Conservation (phyloP, 805 yeast species). For the Yamadazyma phyllophila region DNA sequence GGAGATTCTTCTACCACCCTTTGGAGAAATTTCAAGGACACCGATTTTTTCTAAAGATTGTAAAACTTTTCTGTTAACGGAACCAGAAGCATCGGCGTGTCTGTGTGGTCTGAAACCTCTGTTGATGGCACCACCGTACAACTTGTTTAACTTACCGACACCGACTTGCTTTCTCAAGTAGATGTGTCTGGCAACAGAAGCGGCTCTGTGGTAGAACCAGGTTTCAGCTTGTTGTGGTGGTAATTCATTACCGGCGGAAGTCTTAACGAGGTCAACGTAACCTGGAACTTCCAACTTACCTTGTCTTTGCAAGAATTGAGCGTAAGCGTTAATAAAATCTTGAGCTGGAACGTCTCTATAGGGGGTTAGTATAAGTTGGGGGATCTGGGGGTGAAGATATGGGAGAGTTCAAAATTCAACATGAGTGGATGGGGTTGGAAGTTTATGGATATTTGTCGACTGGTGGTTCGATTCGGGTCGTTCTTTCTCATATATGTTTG, state of each 20-base stretch:
- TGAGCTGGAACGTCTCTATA: constrained; percentile 99
- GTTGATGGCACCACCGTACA: constrained; percentile 99
- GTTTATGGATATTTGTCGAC: no score
- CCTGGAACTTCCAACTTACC: constrained; percentile 99
- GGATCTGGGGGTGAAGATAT: no score
- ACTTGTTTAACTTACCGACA: constrained; percentile 98
- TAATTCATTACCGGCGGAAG: constrained; percentile 97
- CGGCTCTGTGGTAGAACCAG: constrained; percentile 99
- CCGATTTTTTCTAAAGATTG: constrained; percentile 99
- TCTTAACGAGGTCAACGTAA: constrained; percentile 99
- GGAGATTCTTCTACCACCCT: constrained; percentile 99
- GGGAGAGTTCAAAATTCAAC: background rate
- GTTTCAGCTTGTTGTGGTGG: constrained; percentile 99
- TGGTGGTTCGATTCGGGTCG: no score
- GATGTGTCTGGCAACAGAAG: constrained; percentile 99
- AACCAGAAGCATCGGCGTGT: constrained; percentile 99
- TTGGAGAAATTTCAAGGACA: constrained; percentile 91
- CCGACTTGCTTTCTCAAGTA: constrained; percentile 99
- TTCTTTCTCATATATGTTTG: no score
- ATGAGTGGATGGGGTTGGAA: no score
- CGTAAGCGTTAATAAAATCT: constrained; percentile 99
- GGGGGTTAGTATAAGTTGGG: constrained; percentile 25
- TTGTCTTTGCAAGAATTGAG: constrained; percentile 99
- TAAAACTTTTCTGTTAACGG: constrained; percentile 96
- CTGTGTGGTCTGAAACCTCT: constrained; percentile 98